Evolutionary conservation across 306 rosid species (phyloP).

Genomic region (Cucurbita pepo): DNA sequence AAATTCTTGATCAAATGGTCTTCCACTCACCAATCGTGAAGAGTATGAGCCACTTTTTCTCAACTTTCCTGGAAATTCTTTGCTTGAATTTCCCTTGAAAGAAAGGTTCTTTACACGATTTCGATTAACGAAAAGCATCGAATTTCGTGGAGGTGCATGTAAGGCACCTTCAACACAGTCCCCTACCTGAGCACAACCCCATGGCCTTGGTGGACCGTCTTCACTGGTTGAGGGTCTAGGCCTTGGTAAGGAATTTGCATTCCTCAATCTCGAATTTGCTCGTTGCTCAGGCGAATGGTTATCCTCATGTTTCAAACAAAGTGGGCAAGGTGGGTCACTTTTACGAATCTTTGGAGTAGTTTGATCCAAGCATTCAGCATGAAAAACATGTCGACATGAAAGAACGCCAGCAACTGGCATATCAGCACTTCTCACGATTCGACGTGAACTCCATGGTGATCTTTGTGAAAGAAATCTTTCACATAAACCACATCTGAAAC

Average conservation of each 20-base stretch:
- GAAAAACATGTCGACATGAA: constrained; percentile 64
- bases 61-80: constrained; percentile 55
- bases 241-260: constrained; percentile 31
- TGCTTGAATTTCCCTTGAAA: constrained; percentile 34
- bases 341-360: constrained; percentile 46
- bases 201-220: constrained; percentile 49
- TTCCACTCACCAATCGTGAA: constrained; percentile 33
- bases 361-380: constrained; percentile 84
- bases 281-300: constrained; percentile 36
- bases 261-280: constrained; percentile 25
- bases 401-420: constrained; percentile 79
- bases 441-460: constrained; percentile 77
- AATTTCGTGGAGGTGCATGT: constrained; percentile 45
- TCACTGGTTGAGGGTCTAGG: constrained; percentile 25
- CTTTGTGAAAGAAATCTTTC: constrained; percentile 60
- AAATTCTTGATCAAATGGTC: constrained; percentile 31
- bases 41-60: constrained; percentile 31
- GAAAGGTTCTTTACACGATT: constrained; percentile 49
- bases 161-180: constrained; percentile 67
- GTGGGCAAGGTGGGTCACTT: constrained; percentile 69
- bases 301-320: constrained; percentile 41
- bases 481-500: constrained; percentile 60
- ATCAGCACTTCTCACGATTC: constrained; percentile 79
- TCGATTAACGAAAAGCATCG: constrained; percentile 45
- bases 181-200: constrained; percentile 59